Base-by-base conservation (phyloP, 2,329 filamentous ascomycete species). In the Colletotrichum musae region DNA sequence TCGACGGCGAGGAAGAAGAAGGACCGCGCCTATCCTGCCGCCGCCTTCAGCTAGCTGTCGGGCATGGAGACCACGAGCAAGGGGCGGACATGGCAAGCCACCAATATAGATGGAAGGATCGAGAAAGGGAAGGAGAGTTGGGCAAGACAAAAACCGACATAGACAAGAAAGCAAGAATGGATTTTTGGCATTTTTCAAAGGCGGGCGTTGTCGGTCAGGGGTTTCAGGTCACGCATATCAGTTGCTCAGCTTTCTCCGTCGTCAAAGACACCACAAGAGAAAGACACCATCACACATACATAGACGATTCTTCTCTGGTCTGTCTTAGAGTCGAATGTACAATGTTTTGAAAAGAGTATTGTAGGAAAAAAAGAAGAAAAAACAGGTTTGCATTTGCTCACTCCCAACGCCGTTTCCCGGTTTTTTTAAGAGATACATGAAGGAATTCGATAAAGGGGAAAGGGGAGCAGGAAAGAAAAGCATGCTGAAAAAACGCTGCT, bases 1-100 rank as follows among this genome's bases (percentile, higher is more conserved):
- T 88, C 86, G 2, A 77, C 81, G 3, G 81, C 77, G 21, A 80
- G 85, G 48, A 89, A 88, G 80, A 90, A 88, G 84, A 86, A 84
- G 72, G 88, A 91, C 68, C 83, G 89, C 59, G 81, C 87, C 1
- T 92, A 92, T 74, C 89, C 89, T 2, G 85, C 87, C 12, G 89
- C 89, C 7, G 89, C 89, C 10, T 92, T 91, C 13, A 36, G 32
- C 5, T 36, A 24, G 21, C 21, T 24, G 21, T 24, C 21, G 21
- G 21, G 21, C 18, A 32, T 51, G 41, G 32, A 28, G 1, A 39
- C 36, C 4, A 5, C 3, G 2, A 39, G 36, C 13, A 9, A 13
- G 36, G 36, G 7, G 36, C 9, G 36, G 13, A 7, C 36, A 9
- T 5, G 36, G 36, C 9, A 39, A 26, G 18, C 1, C 21, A 2